Base-by-base conservation (phyloP, 1,284 basidiomycete species). In the Papiliotrema terrestris region DNA sequence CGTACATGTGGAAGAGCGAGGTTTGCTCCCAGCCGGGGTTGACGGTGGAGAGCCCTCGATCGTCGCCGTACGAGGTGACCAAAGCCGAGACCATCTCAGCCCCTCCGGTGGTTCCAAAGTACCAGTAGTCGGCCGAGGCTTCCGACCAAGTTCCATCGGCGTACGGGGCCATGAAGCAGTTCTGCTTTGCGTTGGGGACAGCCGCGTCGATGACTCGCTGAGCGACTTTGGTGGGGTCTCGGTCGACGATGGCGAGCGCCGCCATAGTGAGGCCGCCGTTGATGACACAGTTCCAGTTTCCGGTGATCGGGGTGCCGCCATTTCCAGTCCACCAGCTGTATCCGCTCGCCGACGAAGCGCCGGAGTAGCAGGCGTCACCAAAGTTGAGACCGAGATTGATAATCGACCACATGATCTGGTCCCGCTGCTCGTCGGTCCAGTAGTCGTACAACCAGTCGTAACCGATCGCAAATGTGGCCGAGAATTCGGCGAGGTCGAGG, bases 211-310 rank as follows among this genome's bases (percentile, higher is more conserved):
- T 83, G 43, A 97, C 79, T 57, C 83, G 78, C 59, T 81, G 69
- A 0, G 94, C 89, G 38, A 80, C 80, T 43, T 87, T 86, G 2
- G 88, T 86, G 14, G 83, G 83, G 69, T 97, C 94, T n/a, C n/a
- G n/a, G 55, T 94, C 89, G 56, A 83, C 85, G 19, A 99, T 91
- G 44, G 95, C 93, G 45, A 99, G 84, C 0, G 96, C 84, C 51
- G 83, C 96, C 68, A 97, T 77, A 23, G 89, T 89, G 62, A 98
- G 79, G 59, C 95, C 95, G 54, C 85, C 84, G 75, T 98, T 98
- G 80, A 87, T 92, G 59, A 98, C 78, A 71, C 95, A 98, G 77
- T 98, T 98, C 94, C 94, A 98, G 80, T 98, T 98, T 43, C 95
- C 81, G 66, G 81, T 77, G 58, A 79, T 74, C 25, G 57, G 49